Evolutionary conservation across 306 rosid genomes (phyloP).

Genomic region (Prunus mume): DNA sequence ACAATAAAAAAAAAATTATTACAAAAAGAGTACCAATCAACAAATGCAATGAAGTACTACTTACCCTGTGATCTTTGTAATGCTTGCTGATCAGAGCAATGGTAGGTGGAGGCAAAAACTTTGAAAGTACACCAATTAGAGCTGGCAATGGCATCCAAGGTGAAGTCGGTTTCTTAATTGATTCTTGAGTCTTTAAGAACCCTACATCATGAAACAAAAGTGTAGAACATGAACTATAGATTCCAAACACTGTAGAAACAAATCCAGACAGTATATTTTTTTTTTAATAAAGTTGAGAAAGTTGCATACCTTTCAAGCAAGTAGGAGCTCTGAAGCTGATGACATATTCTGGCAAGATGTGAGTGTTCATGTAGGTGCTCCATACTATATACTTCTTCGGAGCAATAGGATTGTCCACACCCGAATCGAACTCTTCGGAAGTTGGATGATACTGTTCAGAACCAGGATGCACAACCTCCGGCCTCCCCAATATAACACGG

Average conservation of each 20-base stretch:
- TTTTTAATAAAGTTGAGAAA: background rate
- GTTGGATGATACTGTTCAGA: conserved; percentile 55
- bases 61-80: conserved; percentile 53
- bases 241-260: background rate
- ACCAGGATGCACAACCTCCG: conserved; percentile 54
- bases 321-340: conserved; percentile 59
- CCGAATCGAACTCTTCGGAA: conserved; percentile 66
- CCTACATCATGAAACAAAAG: conserved; percentile 34
- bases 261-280: too few relatives aligned
- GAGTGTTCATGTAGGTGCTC: conserved; percentile 72
- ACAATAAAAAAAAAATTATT: background rate
- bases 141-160: conserved; percentile 83
- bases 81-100: conserved; percentile 46
- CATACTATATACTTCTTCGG: conserved; percentile 67
- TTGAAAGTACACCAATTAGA: conserved; percentile 57
- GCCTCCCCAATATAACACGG: conserved; percentile 77
- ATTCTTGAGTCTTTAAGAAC: conserved; percentile 27
- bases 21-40: background rate
- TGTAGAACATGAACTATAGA: background rate
- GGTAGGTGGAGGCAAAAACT: conserved; percentile 45
- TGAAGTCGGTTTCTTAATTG: conserved; percentile 53
- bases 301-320: conserved; percentile 41
- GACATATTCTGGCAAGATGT: conserved; percentile 64
- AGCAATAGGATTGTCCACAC: conserved; percentile 47
- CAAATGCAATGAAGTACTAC: conserved; percentile 9